A percentile compares a stretch with the other conserved stretches of the same genome.
Conservation (phyloP, 345 rosid genomes). For the Eucalyptus rudis region DNA sequence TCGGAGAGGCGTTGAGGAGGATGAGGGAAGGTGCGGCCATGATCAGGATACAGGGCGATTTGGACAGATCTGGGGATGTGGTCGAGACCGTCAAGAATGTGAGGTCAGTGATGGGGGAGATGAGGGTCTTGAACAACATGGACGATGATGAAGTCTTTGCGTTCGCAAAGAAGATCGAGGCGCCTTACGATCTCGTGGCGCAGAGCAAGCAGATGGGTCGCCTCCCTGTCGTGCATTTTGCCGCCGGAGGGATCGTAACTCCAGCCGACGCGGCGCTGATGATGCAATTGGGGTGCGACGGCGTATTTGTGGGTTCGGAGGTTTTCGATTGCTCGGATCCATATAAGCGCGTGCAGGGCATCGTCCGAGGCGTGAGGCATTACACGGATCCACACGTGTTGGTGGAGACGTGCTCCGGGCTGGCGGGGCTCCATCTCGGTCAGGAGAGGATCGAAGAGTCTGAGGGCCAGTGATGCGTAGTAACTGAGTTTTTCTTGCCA, state of each 20-base stretch:
- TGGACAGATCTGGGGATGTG: slow-evolving; percentile 10
- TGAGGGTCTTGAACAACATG: slow-evolving; percentile 27
- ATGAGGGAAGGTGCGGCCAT: slow-evolving; percentile 29
- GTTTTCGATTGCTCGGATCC: slow-evolving; percentile 34
- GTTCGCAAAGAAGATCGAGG: slow-evolving; percentile 34
- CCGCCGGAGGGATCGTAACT: slow-evolving; percentile 45
- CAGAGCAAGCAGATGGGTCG: slow-evolving; percentile 65
- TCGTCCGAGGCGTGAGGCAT: slow-evolving; percentile 53
- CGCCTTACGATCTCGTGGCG: slow-evolving; percentile 47
- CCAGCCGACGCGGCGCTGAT: slow-evolving; percentile 59
- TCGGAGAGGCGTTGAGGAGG: slow-evolving; percentile 26
- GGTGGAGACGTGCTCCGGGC: slow-evolving; percentile 34
- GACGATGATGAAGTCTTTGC: slow-evolving; percentile 48
- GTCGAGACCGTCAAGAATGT: slow-evolving; percentile 15
- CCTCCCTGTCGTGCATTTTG: slow-evolving; percentile 46
- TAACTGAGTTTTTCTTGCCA: neutral
- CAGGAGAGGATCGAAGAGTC: slow-evolving; percentile 32
- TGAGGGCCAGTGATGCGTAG: neutral
- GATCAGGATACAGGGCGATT: slow-evolving; percentile 22
- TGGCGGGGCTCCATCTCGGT: slow-evolving; percentile 15
- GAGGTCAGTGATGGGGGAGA: slow-evolving; percentile 24
- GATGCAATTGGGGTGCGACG: slow-evolving; percentile 69
- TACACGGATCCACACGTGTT: slow-evolving; percentile 44
- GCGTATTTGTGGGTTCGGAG: slow-evolving; percentile 39
- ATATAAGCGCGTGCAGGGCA: slow-evolving; percentile 27